Evolutionary conservation across 2,329 filamentous ascomycete genomes (phyloP).

Genomic region (Diaporthe ilicicola): DNA sequence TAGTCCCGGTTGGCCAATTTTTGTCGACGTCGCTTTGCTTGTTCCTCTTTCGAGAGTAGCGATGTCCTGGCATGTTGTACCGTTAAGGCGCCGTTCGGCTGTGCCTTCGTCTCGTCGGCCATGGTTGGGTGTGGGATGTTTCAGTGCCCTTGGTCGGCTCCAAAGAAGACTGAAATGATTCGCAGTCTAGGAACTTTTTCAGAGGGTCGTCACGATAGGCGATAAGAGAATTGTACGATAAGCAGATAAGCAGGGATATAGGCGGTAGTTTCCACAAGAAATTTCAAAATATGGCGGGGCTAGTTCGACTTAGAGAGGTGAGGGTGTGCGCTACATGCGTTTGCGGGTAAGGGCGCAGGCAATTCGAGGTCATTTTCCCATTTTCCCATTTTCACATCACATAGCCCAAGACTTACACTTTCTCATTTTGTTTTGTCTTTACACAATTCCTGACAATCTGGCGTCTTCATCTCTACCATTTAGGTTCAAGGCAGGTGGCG

Average conservation of each 20-base stretch:
- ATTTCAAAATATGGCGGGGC: constrained; percentile 28
- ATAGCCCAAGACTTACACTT: not conserved
- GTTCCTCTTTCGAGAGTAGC: constrained; percentile 60
- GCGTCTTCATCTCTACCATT: constrained; percentile 73
- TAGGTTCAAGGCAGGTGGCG: constrained; percentile 84
- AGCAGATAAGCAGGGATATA: constrained; percentile 21
- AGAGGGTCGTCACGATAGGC: not conserved
- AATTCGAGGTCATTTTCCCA: not conserved
- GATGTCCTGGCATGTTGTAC: constrained; percentile 60
- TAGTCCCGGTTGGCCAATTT: constrained; percentile 78
- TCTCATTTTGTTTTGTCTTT: not conserved
- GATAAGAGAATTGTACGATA: not conserved
- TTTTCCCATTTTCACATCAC: not conserved
- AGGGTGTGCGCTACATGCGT: not conserved
- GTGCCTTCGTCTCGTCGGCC: constrained; percentile 46
- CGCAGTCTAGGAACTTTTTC: constrained; percentile 27
- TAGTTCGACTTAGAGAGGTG: constrained; percentile 1
- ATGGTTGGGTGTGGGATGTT: constrained; percentile 37
- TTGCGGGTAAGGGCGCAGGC: not conserved
- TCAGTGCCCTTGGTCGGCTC: not conserved
- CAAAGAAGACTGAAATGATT: not conserved
- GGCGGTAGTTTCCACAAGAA: constrained; percentile 17
- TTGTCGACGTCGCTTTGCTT: constrained; percentile 59
- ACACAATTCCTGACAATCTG: constrained; percentile 56
- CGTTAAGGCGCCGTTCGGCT: constrained; percentile 62